These are phyloP conservation scores for Aspergillus indologenus DNA, from an alignment of 495 filamentous ascomycete species.

Conservation along the genomic window DNA sequence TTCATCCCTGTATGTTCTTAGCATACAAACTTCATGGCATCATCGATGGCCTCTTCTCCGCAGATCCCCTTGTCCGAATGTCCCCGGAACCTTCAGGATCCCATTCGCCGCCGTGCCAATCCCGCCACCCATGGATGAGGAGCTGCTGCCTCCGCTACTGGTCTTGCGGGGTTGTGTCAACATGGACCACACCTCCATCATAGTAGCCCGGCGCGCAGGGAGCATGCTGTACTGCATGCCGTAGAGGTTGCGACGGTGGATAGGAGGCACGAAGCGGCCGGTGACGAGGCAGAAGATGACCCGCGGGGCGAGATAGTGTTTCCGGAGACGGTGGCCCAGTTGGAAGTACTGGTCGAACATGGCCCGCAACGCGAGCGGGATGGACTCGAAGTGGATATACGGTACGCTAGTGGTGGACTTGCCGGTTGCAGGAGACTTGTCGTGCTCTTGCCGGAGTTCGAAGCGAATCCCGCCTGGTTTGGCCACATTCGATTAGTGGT, in stretches of 20 bases:
- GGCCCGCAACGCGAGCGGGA: conserved; percentile 81
- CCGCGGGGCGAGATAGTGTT: conserved; percentile 86
- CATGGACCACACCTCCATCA: conserved; percentile 80
- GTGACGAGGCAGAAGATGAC: conserved; percentile 86
- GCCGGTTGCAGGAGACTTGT: conserved; percentile 23
- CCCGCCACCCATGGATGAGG: conserved; percentile 28
- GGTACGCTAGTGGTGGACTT: conserved; percentile 52
- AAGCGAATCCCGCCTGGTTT: conserved; percentile 83
- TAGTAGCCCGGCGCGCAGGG: conserved; percentile 72
- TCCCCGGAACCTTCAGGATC: conserved; percentile 34
- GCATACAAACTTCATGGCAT: conserved; percentile 8
- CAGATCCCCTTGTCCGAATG: conserved; percentile 35
- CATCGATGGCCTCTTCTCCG: conserved; percentile 41
- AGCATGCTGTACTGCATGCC: conserved; percentile 98
- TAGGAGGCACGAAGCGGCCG: conserved; percentile 85
- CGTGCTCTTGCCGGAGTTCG: conserved; percentile 65
- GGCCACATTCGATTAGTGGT: not conserved
- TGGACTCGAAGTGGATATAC: conserved; percentile 81
- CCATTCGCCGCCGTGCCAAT: conserved; percentile 29
- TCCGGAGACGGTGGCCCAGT: conserved; percentile 83
- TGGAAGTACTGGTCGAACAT: conserved; percentile 99
- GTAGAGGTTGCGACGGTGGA: conserved; percentile 91
- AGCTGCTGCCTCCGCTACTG: conserved; percentile 24
- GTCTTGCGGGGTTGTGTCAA: conserved; percentile 55
- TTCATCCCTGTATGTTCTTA: not conserved